Evolutionary conservation across 495 filamentous ascomycete genomes (phyloP), one percentile per base, ranked within the genome.

Genomic region (Mytilinidion resinicola): DNA sequence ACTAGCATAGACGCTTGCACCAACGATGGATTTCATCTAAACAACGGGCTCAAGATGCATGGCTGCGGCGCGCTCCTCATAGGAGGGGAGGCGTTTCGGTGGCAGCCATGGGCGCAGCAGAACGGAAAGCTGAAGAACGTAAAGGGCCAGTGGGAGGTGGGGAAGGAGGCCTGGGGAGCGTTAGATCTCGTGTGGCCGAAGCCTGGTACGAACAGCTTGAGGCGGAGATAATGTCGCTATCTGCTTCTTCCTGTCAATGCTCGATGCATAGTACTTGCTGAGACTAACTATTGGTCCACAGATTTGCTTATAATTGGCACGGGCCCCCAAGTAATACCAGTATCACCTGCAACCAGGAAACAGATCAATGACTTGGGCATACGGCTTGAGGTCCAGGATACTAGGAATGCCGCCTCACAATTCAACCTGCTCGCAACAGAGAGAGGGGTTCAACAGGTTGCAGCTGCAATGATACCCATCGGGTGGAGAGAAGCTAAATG

Each of bases 281-380:
- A 19, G 37, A 52, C 59, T 56, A 34, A 61, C 59, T 12, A 15
- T 8, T 21, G 30, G 17, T 50, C 12, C 37, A 14, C 66, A 95
- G 93, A 98, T 77, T 72, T 98, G 19, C 72, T 98, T 35, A 88
- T 99, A 58, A 67, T 99, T 17, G 93, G 95, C 0, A 76, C 93
- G 14, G 93, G 93, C n/a, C 78, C 77, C 4, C 74, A 77, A 14
- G 87, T 90, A 37, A 72, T 83, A 48, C 89, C 91, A 3, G 65
- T 97, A 7, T 84, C 86, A n/a, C 86, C 89, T 1, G 78, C 82
- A 59, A 87, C 87, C 50, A 82, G 87, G 62, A 75, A 77, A 57
- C 75, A 80, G 60, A 83, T 99, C 54, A 86, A 84, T 64, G 79
- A 79, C 20, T 61, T 97, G 55, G 93, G 93, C 0, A 86, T 99